Evolutionary conservation across 2,329 filamentous ascomycete genomes (phyloP).

Genomic region (Cytospora mali): DNA sequence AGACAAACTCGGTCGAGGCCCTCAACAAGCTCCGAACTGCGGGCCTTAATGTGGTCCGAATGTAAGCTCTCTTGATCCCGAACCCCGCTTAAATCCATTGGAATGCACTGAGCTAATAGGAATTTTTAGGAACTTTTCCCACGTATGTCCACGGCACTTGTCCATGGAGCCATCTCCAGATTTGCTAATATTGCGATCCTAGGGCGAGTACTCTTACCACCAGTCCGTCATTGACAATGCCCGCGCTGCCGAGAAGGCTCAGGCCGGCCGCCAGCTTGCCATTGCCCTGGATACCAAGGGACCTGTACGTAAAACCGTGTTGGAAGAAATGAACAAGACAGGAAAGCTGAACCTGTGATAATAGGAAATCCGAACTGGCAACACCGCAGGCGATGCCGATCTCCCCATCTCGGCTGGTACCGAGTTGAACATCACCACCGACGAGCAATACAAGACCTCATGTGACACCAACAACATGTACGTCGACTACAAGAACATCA

Average conservation of each 20-base stretch:
- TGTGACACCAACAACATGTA: conserved; percentile 96
- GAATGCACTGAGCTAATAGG: conserved; percentile 10
- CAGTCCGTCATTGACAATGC: conserved; percentile 98
- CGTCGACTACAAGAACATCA: conserved; percentile 99
- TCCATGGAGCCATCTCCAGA: background rate
- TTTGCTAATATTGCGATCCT: conserved; percentile 39
- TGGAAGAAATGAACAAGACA: background rate
- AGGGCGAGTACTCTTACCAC: conserved; percentile 86
- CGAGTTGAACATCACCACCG: conserved; percentile 94
- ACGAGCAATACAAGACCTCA: conserved; percentile 83
- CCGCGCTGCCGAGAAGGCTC: conserved; percentile 77
- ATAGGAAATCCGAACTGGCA: conserved; percentile 49
- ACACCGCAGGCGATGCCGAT: conserved; percentile 70
- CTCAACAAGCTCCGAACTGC: conserved; percentile 91
- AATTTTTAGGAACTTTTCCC: conserved; percentile 28
- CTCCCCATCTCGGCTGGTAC: conserved; percentile 81
- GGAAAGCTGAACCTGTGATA: conserved; percentile 10
- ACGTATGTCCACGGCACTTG: conserved; percentile 24
- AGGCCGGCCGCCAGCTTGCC: conserved; percentile 84
- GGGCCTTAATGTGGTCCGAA: conserved; percentile 97
- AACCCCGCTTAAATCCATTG: background rate
- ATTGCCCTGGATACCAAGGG: conserved; percentile 84
- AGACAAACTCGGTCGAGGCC: conserved; percentile 97
- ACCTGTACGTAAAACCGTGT: conserved; percentile 39
- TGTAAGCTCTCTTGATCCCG: conserved; percentile 61